Evolutionary conservation across 139 green algal species (phyloP).

Genomic region (Pseudopediastrum boryanum): DNA sequence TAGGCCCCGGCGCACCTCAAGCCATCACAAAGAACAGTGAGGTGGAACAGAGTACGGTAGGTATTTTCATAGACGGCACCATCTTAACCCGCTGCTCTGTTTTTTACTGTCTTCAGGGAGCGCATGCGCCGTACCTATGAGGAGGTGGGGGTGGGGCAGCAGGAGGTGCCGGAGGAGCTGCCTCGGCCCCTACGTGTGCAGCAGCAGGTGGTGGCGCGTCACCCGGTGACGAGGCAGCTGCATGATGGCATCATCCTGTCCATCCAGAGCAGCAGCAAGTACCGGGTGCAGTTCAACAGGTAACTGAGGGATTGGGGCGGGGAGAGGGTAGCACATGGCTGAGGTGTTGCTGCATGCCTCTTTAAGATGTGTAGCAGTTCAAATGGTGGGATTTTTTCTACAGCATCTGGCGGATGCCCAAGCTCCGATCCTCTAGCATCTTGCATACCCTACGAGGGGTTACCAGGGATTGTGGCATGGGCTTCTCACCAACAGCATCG

Average conservation of each 20-base stretch:
- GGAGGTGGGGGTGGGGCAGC: constrained; percentile 34
- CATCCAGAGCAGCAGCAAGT: constrained; percentile 66
- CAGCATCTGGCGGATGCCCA: too few relatives aligned
- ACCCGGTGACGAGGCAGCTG: constrained; percentile 78
- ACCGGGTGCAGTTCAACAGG: constrained; percentile 58
- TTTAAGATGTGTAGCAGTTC: too few relatives aligned
- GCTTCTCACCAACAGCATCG: too few relatives aligned
- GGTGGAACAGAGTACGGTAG: too few relatives aligned
- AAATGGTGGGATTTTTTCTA: too few relatives aligned
- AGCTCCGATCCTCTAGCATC: too few relatives aligned
- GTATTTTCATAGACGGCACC: background rate
- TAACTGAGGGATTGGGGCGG: background rate
- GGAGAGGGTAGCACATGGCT: too few relatives aligned
- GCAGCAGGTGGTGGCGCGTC: constrained; percentile 82
- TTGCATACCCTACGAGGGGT: too few relatives aligned
- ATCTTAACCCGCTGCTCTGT: background rate
- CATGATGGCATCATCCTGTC: constrained; percentile 89
- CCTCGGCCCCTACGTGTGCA: constrained; percentile 76
- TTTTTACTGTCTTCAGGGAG: constrained; percentile 31
- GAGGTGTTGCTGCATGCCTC: too few relatives aligned
- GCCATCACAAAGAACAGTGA: too few relatives aligned
- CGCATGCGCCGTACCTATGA: constrained; percentile 43
- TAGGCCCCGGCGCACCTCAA: too few relatives aligned
- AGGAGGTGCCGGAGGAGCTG: constrained; percentile 62
- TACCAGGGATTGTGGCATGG: too few relatives aligned